Conservation (phyloP, 2,329 filamentous ascomycete species). For the Neonectria punicea region DNA sequence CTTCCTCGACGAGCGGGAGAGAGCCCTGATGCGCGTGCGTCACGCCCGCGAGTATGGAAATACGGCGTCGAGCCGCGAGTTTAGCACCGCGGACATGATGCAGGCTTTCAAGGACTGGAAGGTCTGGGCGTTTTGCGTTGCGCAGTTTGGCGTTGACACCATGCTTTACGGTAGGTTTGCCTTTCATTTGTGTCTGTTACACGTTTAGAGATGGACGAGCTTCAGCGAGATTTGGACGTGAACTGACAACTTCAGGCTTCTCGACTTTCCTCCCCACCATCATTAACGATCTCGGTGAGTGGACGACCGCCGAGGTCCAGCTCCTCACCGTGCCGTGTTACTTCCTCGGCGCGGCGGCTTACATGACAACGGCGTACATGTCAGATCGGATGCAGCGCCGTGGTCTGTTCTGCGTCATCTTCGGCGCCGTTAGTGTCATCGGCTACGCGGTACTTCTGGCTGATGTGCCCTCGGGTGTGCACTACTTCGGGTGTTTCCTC, state of each 20-base stretch:
- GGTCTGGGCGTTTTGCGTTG: constrained; percentile 75
- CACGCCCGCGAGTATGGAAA: constrained; percentile 57
- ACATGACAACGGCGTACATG: constrained; percentile 72
- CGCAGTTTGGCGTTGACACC: constrained; percentile 78
- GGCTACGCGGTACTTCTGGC: constrained; percentile 77
- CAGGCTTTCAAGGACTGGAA: constrained; percentile 80
- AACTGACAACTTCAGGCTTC: constrained; percentile 61
- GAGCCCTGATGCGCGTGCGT: constrained; percentile 70
- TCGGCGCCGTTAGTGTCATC: constrained; percentile 70
- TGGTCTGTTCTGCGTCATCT: constrained; percentile 71
- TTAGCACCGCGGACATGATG: constrained; percentile 69
- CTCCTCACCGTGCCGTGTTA: constrained; percentile 84
- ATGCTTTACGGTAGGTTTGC: constrained; percentile 71
- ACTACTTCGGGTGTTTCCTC: constrained; percentile 82
- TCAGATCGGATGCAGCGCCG: constrained; percentile 75
- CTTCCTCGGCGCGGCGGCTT: constrained; percentile 74
- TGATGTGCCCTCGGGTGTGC: constrained; percentile 67
- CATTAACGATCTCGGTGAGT: constrained; percentile 73
- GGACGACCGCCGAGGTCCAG: constrained; percentile 74
- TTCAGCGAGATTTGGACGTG: neutral
- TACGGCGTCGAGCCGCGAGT: constrained; percentile 57
- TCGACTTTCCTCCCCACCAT: constrained; percentile 84
- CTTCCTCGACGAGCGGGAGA: constrained; percentile 67
- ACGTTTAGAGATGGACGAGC: neutral
- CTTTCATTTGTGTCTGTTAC: neutral